Conservation (phyloP, 2,329 filamentous ascomycete genomes). For the Aureobasidium sp. region DNA sequence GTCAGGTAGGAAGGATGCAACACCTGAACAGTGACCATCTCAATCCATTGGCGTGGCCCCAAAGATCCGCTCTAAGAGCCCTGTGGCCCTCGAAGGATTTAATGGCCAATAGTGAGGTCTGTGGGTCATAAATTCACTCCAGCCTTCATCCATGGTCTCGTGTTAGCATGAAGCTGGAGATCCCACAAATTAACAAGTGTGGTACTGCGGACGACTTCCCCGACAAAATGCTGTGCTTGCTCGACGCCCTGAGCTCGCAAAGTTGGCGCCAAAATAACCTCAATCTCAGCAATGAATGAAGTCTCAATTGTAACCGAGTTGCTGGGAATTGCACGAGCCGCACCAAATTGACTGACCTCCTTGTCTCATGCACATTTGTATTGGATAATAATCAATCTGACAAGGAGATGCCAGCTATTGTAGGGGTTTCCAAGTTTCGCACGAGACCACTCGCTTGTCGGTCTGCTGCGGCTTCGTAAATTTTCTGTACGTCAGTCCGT, state of each 20-base stretch:
- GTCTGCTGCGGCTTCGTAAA: not conserved
- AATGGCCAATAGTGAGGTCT: not conserved
- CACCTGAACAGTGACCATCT: not conserved
- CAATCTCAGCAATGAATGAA: not conserved
- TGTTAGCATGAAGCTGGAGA: slow-evolving; percentile 5
- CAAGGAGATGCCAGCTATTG: no score
- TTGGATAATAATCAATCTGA: no score
- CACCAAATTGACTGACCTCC: not conserved
- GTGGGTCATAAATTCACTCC: not conserved
- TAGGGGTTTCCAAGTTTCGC: not conserved
- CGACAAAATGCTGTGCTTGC: slow-evolving; percentile 11
- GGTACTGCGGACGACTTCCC: slow-evolving; percentile 6
- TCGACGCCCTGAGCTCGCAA: not conserved
- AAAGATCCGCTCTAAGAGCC: not conserved
- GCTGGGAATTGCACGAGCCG: slow-evolving; percentile 8
- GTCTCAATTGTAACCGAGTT: slow-evolving; percentile 11
- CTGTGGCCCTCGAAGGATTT: not conserved
- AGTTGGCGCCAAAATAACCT: slow-evolving; percentile 7
- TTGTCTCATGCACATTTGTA: not conserved
- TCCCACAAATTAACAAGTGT: not conserved
- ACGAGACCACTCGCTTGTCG: not conserved
- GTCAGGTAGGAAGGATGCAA: not conserved
- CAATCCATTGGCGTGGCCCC: not conserved
- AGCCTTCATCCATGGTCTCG: not conserved
- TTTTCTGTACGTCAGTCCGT: not conserved